A percentile compares a stretch with the other conserved stretches of the same genome.
Evolutionary conservation across 2,329 filamentous ascomycete genomes (phyloP).

Genomic region (Pseudogymnoascus sp.): DNA sequence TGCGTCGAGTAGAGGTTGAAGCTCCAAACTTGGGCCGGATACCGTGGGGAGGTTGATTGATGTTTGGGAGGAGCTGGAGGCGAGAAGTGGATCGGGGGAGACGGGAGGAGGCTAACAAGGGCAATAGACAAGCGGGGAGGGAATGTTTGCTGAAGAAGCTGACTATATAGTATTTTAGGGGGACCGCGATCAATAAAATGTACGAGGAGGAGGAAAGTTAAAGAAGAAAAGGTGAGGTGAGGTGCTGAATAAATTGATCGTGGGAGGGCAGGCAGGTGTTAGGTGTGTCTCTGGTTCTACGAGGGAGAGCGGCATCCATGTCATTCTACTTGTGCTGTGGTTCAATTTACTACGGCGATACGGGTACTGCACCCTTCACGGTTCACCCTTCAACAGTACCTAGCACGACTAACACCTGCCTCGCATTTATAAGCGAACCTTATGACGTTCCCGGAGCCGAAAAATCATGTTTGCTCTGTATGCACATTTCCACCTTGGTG

Average conservation of each 20-base stretch:
- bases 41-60: neutral
- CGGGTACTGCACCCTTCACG: neutral
- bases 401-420: neutral
- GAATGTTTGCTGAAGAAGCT: neutral
- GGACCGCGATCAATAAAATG: neutral
- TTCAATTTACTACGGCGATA: neutral
- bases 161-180: constrained; percentile 2
- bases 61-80: constrained; percentile 4
- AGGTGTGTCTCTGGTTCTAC: neutral
- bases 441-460: constrained; percentile 12
- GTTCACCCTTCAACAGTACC: neutral
- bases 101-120: neutral
- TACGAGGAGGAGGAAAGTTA: constrained; percentile 7
- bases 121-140: constrained; percentile 1
- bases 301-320: neutral
- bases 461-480: constrained; percentile 8
- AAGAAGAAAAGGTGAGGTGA: constrained; percentile 7
- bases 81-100: neutral
- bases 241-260: neutral
- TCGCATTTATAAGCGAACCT: neutral
- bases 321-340: neutral
- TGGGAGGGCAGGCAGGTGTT: neutral
- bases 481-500: constrained; percentile 9
- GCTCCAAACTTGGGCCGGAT: constrained; percentile 5
- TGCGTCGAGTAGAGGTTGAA: constrained; percentile 5